These are phyloP conservation scores for Emydomyces testavorans DNA, from an alignment of 2,329 filamentous ascomycete genomes.

Conservation along the genomic window DNA sequence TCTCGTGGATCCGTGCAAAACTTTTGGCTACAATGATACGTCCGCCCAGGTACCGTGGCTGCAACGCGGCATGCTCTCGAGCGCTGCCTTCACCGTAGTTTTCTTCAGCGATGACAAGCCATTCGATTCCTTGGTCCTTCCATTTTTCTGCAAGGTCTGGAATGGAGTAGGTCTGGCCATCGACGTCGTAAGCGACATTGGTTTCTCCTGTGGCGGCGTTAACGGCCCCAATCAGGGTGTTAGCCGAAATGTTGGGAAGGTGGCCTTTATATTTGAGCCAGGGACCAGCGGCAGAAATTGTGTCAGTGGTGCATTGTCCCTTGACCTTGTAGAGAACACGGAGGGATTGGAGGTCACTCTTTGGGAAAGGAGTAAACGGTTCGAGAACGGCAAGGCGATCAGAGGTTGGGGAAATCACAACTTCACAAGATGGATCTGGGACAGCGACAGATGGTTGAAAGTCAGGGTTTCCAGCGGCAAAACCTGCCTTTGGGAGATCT, in stretches of 20 bases:
- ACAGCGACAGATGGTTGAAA: conserved; percentile 62
- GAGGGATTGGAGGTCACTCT: conserved; percentile 60
- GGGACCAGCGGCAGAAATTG: conserved; percentile 89
- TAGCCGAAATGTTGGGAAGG: conserved; percentile 91
- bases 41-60: conserved; percentile 81
- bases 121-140: conserved; percentile 62
- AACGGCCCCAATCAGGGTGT: conserved; percentile 90
- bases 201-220: conserved; percentile 89
- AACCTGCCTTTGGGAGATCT: conserved; percentile 58
- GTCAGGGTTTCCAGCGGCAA: conserved; percentile 63
- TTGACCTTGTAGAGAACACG: conserved; percentile 91
- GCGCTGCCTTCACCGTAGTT: conserved; percentile 93
- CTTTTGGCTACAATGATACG: conserved; percentile 74
- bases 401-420: conserved; percentile 77
- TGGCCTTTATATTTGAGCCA: conserved; percentile 99
- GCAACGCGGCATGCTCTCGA: conserved; percentile 77
- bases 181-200: conserved; percentile 79
- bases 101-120: conserved; percentile 93
- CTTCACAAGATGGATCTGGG: conserved; percentile 57
- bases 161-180: conserved; percentile 64
- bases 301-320: conserved; percentile 97
- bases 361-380: conserved; percentile 76
- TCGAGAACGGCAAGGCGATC: conserved; percentile 82
- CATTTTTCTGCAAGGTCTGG: conserved; percentile 77
- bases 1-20: conserved; percentile 89